Conservation (phyloP, 768 basidiomycete genomes). For the Lactarius sanguifluus region DNA sequence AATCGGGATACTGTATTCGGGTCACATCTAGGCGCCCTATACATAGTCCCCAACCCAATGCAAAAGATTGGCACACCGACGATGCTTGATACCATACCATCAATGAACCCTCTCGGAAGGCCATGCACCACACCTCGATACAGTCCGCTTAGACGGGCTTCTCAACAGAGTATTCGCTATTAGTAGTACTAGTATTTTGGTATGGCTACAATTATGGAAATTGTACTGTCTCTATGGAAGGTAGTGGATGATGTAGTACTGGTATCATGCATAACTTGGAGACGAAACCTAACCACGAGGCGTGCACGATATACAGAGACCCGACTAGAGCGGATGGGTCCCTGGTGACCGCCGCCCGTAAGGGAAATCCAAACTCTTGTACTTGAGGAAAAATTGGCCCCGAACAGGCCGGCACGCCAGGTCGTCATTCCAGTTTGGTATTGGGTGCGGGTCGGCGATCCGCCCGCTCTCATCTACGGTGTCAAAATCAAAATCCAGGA, state of each 20-base stretch:
- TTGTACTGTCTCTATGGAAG: neutral
- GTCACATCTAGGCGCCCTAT: neutral
- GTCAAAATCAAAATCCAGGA: constrained; percentile 60
- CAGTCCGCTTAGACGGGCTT: neutral
- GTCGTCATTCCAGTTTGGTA: constrained; percentile 79
- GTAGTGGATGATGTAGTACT: neutral
- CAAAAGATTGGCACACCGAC: neutral
- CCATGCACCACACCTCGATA: neutral
- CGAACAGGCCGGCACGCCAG: constrained; percentile 62
- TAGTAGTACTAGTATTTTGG: constrained; percentile 2
- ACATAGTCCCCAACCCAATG: neutral
- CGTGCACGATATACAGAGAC: neutral
- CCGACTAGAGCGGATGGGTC: constrained; percentile 9
- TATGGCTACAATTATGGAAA: neutral
- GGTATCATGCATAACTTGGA: neutral
- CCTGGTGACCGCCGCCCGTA: neutral
- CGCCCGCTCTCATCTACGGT: constrained; percentile 56
- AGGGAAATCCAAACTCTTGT: constrained; percentile 30
- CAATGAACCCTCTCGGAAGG: neutral
- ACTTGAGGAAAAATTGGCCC: constrained; percentile 55
- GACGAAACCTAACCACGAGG: neutral
- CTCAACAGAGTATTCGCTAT: neutral
- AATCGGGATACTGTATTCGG: neutral
- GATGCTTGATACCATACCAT: neutral
- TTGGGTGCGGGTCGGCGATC: constrained; percentile 46